phyloP scores from a whole-genome alignment of 2,329 filamentous ascomycete genomes.

The Boeremia lycopersici region DNA sequence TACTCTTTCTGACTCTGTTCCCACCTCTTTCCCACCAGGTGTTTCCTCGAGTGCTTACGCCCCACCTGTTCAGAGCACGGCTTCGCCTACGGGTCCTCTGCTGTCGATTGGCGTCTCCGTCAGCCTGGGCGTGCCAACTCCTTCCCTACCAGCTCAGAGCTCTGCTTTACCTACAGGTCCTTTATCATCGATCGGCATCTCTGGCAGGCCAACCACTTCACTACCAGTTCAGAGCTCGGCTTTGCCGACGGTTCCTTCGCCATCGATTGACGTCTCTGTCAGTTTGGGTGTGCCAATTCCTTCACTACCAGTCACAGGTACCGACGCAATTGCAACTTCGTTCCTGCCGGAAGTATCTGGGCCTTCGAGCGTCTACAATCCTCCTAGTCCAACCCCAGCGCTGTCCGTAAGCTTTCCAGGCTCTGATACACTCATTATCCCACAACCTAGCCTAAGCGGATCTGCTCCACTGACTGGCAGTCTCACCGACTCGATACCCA shows the following conservation, averaged over 20 bases:
- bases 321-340: background rate
- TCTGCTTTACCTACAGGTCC: slow-evolving; percentile 13
- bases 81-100: slow-evolving; percentile 5
- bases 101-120: background rate
- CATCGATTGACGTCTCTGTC: slow-evolving; percentile 1
- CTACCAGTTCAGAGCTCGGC: slow-evolving; percentile 12
- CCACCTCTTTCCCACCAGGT: slow-evolving; percentile 10
- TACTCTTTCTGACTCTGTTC: slow-evolving; percentile 16
- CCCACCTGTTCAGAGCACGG: slow-evolving; percentile 14
- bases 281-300: slow-evolving; percentile 8
- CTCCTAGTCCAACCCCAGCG: slow-evolving; percentile 4
- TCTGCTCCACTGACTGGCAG: slow-evolving; percentile 2
- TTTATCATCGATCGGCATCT: background rate
- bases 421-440: background rate
- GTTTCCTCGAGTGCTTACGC: slow-evolving; percentile 1
- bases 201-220: slow-evolving; percentile 7
- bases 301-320: background rate
- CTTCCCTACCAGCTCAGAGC: slow-evolving; percentile 3
- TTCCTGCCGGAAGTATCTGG: background rate
- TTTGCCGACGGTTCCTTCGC: slow-evolving; percentile 5
- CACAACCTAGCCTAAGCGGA: slow-evolving; percentile 1
- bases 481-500: slow-evolving; percentile 13
- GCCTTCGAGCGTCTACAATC: background rate
- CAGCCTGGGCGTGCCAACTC: slow-evolving; percentile 7
- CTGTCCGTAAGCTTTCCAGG: background rate